Evolutionary conservation across 345 rosid genomes (phyloP).

Genomic region (Sisymbrium altissimum): DNA sequence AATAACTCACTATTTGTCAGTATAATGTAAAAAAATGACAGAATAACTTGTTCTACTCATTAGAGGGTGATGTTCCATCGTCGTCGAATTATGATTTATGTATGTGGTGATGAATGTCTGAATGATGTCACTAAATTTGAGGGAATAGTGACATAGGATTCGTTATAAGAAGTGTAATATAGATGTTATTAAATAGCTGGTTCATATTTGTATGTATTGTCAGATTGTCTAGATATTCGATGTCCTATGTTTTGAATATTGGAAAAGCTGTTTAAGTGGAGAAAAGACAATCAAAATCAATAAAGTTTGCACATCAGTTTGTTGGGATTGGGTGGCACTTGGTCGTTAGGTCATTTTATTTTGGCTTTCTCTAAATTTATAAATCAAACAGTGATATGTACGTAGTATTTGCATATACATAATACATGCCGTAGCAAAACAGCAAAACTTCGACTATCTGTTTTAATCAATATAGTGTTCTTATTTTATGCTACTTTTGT

Average conservation of each 20-base stretch:
- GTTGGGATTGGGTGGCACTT: constrained; percentile 14
- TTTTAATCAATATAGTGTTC: background rate
- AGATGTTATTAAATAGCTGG: background rate
- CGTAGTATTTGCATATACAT: background rate
- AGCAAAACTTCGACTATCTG: background rate
- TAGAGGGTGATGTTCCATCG: background rate
- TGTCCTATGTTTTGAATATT: constrained; percentile 4
- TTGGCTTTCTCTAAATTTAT: background rate
- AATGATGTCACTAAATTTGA: background rate
- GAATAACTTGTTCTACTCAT: background rate
- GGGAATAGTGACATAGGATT: background rate
- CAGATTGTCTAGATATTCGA: background rate
- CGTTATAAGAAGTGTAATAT: background rate
- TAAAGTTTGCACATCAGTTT: background rate
- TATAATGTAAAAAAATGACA: background rate
- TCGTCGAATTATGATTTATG: background rate
- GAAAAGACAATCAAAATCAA: background rate
- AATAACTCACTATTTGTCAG: background rate
- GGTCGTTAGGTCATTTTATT: constrained; percentile 36
- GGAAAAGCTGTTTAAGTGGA: background rate
- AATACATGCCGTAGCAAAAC: constrained; percentile 15
- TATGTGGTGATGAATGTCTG: background rate
- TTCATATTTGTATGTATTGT: background rate
- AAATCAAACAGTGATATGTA: background rate
- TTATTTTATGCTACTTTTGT: background rate